Conservation (phyloP, 1,139 yeast genomes). For the Candida mesenterica region DNA sequence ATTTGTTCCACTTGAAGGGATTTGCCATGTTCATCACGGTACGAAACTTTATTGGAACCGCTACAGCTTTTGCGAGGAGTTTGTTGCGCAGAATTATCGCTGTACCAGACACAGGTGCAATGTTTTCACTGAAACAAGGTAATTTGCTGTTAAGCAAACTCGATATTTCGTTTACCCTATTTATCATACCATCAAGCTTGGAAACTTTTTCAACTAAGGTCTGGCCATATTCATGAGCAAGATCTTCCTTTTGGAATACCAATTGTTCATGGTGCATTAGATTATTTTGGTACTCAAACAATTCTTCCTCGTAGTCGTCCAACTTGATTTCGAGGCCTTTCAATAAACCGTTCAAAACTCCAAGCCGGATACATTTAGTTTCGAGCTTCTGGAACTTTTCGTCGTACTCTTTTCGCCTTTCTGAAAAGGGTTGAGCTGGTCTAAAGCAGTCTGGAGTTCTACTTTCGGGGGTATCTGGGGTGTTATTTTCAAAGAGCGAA, state of each 20-base stretch:
- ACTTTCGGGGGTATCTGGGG: neutral
- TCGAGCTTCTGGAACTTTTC: constrained; percentile 1
- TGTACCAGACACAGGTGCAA: constrained; percentile 1
- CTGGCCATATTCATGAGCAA: neutral
- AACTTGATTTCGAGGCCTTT: constrained; percentile 4
- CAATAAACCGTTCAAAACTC: neutral
- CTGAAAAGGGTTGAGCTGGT: neutral
- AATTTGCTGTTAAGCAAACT: neutral
- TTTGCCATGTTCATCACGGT: no score
- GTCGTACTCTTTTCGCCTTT: neutral
- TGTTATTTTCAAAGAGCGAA: neutral
- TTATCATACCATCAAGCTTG: neutral
- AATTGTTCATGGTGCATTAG: neutral
- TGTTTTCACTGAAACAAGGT: neutral
- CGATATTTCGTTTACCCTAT: neutral
- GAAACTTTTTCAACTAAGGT: neutral
- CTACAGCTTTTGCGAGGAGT: no score
- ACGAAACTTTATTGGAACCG: no score
- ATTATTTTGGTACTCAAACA: constrained; percentile 3
- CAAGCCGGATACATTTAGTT: neutral
- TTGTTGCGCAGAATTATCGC: neutral
- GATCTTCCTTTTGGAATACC: constrained; percentile 1
- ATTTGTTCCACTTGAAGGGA: no score
- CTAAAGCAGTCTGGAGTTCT: neutral
- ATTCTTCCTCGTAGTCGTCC: constrained; percentile 6